Percentiles rank a stretch among this genome's conserved stretches.
These are phyloP conservation scores for Eimeria maxima DNA, from an alignment of 169 alveolate species.

Conservation along the genomic window DNA sequence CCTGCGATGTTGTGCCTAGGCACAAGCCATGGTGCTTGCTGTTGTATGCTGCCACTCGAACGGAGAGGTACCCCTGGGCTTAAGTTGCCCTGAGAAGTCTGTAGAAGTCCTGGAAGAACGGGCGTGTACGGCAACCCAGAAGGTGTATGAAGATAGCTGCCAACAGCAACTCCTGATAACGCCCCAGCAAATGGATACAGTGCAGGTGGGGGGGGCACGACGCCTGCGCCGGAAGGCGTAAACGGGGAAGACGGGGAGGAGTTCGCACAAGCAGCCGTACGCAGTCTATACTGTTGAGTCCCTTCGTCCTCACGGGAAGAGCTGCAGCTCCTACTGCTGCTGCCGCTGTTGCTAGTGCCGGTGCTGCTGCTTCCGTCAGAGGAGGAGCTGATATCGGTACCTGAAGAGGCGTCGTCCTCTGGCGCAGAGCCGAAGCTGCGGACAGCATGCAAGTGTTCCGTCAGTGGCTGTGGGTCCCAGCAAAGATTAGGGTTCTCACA, in stretches of 20 bases:
- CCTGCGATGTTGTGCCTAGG: neutral
- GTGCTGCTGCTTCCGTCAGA: constrained; percentile 45
- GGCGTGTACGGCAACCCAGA: neutral
- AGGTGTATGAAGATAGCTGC: neutral
- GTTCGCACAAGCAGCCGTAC: neutral
- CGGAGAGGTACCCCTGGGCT: neutral
- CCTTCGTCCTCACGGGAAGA: neutral
- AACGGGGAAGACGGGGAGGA: constrained; percentile 8
- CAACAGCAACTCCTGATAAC: neutral
- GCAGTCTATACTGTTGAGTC: neutral
- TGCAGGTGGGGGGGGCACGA: neutral
- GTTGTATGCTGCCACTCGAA: neutral
- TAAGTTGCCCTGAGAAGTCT: neutral
- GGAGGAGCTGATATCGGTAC: constrained; percentile 17
- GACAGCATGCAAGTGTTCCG: constrained; percentile 58
- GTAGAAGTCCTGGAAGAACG: neutral
- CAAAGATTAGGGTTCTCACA: constrained; percentile 36
- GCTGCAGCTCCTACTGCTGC: neutral
- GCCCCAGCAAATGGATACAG: neutral
- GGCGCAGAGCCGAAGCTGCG: constrained; percentile 51
- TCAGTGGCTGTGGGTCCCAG: constrained; percentile 53
- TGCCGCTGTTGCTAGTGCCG: neutral
- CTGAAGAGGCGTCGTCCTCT: constrained; percentile 42
- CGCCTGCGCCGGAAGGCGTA: neutral
- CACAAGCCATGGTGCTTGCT: neutral